These are phyloP conservation scores for Kluyveromyces aestuarii DNA, from an alignment of 805 yeast genomes.

Conservation along the genomic window DNA sequence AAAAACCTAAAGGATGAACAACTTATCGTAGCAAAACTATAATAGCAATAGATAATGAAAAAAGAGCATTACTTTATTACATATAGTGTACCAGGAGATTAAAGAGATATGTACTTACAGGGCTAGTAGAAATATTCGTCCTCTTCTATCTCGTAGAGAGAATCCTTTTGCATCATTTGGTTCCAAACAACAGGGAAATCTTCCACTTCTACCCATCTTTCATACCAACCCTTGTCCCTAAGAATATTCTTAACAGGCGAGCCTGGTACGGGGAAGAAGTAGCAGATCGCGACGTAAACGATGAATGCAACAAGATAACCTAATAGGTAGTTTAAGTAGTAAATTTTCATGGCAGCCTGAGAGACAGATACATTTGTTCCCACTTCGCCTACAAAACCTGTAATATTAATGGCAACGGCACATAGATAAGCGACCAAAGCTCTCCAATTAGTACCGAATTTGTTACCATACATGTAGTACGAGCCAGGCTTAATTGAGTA, in stretches of 20 bases:
- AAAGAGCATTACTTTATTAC: not conserved
- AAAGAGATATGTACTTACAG: not conserved
- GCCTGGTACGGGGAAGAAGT: constrained; percentile 46
- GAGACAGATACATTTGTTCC: constrained; percentile 40
- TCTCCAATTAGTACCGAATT: constrained; percentile 70
- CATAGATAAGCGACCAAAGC: constrained; percentile 72
- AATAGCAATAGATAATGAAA: not conserved
- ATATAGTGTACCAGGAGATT: not conserved
- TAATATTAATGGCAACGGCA: constrained; percentile 76
- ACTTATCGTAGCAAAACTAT: too few species aligned
- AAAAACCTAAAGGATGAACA: too few species aligned
- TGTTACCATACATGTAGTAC: constrained; percentile 47
- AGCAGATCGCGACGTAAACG: constrained; percentile 45
- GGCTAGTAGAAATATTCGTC: not conserved
- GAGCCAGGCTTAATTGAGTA: constrained; percentile 40
- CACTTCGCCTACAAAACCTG: constrained; percentile 81
- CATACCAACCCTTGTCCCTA: constrained; percentile 48
- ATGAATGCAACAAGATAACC: constrained; percentile 57
- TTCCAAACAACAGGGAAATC: constrained; percentile 40
- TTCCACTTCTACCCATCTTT: constrained; percentile 54
- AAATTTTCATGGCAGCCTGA: constrained; percentile 61
- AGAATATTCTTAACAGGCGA: constrained; percentile 31
- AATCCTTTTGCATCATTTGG: constrained; percentile 10
- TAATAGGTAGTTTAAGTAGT: constrained; percentile 61
- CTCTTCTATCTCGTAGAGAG: constrained; percentile 10